Evolutionary conservation across 2,329 filamentous ascomycete species (phyloP), one percentile per base, ranked within the genome.

Genomic region (Aspergillus sp.): DNA sequence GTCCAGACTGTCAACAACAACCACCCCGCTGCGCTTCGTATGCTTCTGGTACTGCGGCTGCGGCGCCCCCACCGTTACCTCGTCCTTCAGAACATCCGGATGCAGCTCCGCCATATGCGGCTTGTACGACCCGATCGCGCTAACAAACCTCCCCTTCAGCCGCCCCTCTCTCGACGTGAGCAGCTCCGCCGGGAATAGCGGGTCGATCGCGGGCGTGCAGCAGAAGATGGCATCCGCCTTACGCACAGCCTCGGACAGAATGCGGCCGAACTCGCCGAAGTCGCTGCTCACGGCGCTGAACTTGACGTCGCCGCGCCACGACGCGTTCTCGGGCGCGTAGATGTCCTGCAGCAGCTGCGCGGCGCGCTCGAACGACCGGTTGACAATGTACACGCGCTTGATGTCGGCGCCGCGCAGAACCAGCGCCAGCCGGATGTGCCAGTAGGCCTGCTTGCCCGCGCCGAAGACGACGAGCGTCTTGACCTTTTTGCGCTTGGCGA

Each of bases 391-490:
- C 29, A 95, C 73, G 37, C 81, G 75, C 47, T 80, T 78, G 46
- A 94, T 80, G 13, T 85, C 83, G 28, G 64, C 51, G 0, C 69
- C 68, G 1, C 73, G 80, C 17, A 68, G 50, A 30, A 91, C 69
- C 42, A 96, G 70, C 0, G 88, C 80, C 4, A 96, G 72, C 1
- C 86, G 80, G 26, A 93, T 76, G 55, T 95, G 89, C 88, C 88
- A 96, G 64, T 89, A 93, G 8, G 89, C 89, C 64, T 95, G 88
- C 46, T 81, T 78, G 28, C 89, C 89, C 20, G 82, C 80, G 15
- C 89, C 89, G 55, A 95, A 96, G 33, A 93, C 80, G 10, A 81
- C 79, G 8, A 95, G 53, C 10, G 79, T 84, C 52, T 80, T 78
- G 26, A 93, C 80, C 16, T 72, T 72, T 34, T 72, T 67, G 35